A percentile compares a stretch with the other conserved stretches of the same genome.
Conservation (phyloP, 129 eudicot genomes). For the Mikania micrantha region DNA sequence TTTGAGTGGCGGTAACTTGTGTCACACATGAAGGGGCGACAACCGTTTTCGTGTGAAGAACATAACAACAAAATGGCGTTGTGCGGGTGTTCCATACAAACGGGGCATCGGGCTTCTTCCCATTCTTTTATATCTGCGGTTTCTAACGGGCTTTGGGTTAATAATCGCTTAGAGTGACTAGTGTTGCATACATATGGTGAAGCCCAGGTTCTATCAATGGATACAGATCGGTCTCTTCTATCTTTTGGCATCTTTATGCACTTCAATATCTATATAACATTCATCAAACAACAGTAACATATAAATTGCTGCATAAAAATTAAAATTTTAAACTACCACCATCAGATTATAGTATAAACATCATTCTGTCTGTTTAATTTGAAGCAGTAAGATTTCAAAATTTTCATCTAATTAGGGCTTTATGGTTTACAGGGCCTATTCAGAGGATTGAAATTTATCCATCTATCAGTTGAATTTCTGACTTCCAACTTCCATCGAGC, state of each 20-base stretch:
- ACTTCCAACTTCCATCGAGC: too few relatives aligned
- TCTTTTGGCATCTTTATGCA: constrained; percentile 65
- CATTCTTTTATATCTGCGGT: constrained; percentile 56
- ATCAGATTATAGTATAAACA: background rate
- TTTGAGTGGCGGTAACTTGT: constrained; percentile 94
- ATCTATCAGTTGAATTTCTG: too few relatives aligned
- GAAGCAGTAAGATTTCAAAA: background rate
- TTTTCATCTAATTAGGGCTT: background rate
- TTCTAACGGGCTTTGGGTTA: constrained; percentile 37
- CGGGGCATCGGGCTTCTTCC: constrained; percentile 92
- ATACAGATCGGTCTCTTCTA: constrained; percentile 68
- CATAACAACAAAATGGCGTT: constrained; percentile 73
- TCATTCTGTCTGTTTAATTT: too few relatives aligned
- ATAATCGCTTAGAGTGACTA: constrained; percentile 35
- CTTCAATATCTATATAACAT: constrained; percentile 6
- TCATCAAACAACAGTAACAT: background rate
- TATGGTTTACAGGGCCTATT: too few relatives aligned
- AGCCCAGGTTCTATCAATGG: constrained; percentile 59
- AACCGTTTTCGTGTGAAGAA: constrained; percentile 75
- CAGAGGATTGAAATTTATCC: too few relatives aligned
- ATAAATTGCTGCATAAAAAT: background rate
- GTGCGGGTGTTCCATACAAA: constrained; percentile 96
- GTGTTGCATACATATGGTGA: constrained; percentile 63
- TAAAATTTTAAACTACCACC: background rate
- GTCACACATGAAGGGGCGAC: constrained; percentile 94